These are phyloP conservation scores for Hymenoscyphus occultus DNA, from an alignment of 2,329 filamentous ascomycete species.

Conservation along the genomic window DNA sequence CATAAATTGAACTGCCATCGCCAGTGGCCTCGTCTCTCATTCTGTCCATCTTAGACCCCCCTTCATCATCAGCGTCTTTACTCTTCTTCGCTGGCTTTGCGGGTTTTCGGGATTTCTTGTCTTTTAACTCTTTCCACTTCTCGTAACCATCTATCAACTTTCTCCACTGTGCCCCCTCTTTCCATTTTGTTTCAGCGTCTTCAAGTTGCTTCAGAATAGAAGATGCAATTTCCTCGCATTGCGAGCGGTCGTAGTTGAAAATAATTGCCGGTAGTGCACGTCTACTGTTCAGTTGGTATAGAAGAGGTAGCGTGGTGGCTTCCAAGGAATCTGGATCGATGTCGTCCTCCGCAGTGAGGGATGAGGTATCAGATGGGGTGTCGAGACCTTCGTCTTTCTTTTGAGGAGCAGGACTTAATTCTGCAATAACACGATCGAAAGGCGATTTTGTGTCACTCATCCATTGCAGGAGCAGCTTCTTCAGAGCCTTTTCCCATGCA, in stretches of 20 bases:
- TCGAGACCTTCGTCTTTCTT: slow-evolving; percentile 12
- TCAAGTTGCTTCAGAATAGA: slow-evolving; percentile 52
- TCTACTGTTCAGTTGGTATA: slow-evolving; percentile 58
- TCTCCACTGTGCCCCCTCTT: slow-evolving; percentile 58
- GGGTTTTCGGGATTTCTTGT: slow-evolving; percentile 45
- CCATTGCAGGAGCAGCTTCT: slow-evolving; percentile 56
- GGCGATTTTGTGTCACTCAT: slow-evolving; percentile 50
- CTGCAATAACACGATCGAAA: slow-evolving; percentile 44
- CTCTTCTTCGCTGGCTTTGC: slow-evolving; percentile 41
- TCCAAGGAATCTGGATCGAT: slow-evolving; percentile 37
- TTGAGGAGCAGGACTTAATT: slow-evolving; percentile 39
- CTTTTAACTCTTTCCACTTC: slow-evolving; percentile 49
- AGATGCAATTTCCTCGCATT: slow-evolving; percentile 59
- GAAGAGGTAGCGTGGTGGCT: slow-evolving; percentile 53
- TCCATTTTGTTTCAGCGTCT: slow-evolving; percentile 54
- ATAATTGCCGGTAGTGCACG: slow-evolving; percentile 69
- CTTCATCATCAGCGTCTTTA: slow-evolving; percentile 47
- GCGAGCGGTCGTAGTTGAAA: slow-evolving; percentile 70
- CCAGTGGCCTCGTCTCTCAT: slow-evolving; percentile 52
- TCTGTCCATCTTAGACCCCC: slow-evolving; percentile 53
- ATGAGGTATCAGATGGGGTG: slow-evolving; percentile 19
- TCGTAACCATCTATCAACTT: slow-evolving; percentile 57
- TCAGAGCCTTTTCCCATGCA: slow-evolving; percentile 61
- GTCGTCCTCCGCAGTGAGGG: slow-evolving; percentile 18
- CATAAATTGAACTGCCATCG: slow-evolving; percentile 54